phyloP scores from a whole-genome alignment of 192 early-diverging fungal species.

The Funneliformis mosseae region DNA sequence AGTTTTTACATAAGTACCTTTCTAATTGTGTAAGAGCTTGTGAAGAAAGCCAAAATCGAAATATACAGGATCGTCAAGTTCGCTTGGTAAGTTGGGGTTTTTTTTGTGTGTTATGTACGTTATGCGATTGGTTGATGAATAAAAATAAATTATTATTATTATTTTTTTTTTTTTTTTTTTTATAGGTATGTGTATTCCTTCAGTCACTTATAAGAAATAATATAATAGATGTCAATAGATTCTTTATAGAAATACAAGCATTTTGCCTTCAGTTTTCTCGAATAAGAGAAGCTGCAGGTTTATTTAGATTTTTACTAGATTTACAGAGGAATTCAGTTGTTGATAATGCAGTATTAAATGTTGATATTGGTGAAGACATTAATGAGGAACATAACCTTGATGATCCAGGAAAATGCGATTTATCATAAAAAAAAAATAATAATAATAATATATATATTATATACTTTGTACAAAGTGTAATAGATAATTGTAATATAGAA shows the following conservation, averaged over 20 bases:
- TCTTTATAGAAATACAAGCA: constrained; percentile 37
- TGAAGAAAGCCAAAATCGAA: constrained; percentile 32
- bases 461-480: constrained; percentile 19
- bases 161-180: background rate
- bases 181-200: constrained; percentile 40
- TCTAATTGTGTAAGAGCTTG: constrained; percentile 39
- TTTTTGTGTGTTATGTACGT: background rate
- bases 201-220: constrained; percentile 35
- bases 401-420: constrained; percentile 18
- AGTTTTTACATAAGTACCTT: constrained; percentile 37
- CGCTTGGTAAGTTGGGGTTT: constrained; percentile 33
- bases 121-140: background rate
- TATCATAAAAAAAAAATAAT: too few species aligned
- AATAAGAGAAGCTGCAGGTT: constrained; percentile 29
- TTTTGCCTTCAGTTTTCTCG: constrained; percentile 40
- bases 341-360: background rate
- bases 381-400: background rate
- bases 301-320: constrained; percentile 28
- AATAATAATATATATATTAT: background rate
- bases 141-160: background rate
- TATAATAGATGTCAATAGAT: constrained; percentile 34
- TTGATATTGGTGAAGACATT: background rate
- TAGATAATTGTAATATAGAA: constrained; percentile 23
- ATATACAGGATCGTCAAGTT: constrained; percentile 37
- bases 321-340: background rate